Evolutionary conservation across 176 grass and related monocot genomes (phyloP).

Genomic region (Luzula sylvatica): DNA sequence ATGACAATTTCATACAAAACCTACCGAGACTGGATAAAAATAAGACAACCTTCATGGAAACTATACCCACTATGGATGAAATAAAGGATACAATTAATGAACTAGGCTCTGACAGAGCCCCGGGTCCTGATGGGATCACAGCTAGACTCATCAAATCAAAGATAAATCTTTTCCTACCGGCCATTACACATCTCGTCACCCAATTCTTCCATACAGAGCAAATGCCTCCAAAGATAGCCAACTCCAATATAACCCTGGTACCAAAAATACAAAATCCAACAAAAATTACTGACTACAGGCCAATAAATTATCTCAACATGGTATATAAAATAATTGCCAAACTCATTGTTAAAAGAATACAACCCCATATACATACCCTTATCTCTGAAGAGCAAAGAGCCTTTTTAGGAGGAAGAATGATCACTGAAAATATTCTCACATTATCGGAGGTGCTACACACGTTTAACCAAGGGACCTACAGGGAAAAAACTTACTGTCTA

Average conservation of each 20-base stretch:
- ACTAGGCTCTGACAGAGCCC: neutral
- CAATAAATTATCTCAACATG: neutral
- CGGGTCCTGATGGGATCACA: neutral
- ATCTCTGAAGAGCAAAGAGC: neutral
- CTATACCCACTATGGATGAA: neutral
- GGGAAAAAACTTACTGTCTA: neutral
- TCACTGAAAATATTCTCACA: neutral
- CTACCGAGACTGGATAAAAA: neutral
- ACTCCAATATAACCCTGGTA: neutral
- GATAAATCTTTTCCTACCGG: neutral
- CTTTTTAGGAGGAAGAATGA: neutral
- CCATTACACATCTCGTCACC: neutral
- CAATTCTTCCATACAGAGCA: neutral
- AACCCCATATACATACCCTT: neutral
- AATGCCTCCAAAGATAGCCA: neutral
- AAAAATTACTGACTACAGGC: neutral
- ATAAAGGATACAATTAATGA: neutral
- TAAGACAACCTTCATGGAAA: no score
- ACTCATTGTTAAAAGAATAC: neutral
- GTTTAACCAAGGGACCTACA: neutral
- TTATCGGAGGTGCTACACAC: neutral
- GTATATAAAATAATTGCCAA: constrained; percentile 6
- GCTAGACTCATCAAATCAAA: neutral
- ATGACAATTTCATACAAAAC: neutral
- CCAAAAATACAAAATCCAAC: neutral